These are phyloP conservation scores for Limnomonas spitsbergensis DNA, from an alignment of 139 green algal species.

Conservation along the genomic window DNA sequence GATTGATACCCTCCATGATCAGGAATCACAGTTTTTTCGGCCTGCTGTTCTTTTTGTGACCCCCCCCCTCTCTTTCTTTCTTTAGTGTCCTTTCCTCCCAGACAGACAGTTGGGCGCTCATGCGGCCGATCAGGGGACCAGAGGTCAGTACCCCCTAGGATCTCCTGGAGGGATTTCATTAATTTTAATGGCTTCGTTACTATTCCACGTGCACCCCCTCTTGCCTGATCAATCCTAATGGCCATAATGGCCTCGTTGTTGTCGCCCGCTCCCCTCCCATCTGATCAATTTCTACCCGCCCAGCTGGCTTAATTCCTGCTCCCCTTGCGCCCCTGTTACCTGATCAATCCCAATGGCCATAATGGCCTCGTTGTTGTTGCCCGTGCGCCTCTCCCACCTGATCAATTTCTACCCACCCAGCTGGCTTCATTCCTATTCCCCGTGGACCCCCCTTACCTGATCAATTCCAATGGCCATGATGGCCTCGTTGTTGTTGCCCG, in stretches of 20 bases:
- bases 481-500: constrained; percentile 46
- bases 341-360: constrained; percentile 75
- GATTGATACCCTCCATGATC: too few species aligned
- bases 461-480: constrained; percentile 96
- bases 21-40: too few species aligned
- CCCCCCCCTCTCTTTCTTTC: too few species aligned
- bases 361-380: constrained; percentile 62
- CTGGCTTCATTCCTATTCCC: background rate
- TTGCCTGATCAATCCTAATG: constrained; percentile 82
- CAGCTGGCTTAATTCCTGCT: background rate
- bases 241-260: constrained; percentile 83
- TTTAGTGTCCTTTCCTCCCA: too few species aligned
- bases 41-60: too few species aligned
- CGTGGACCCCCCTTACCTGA: constrained; percentile 25
- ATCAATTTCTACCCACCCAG: background rate
- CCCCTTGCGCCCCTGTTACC: constrained; percentile 6
- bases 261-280: constrained; percentile 33
- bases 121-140: too few species aligned
- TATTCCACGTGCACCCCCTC: too few species aligned
- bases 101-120: too few species aligned
- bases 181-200: too few species aligned
- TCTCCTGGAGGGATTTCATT: too few species aligned
- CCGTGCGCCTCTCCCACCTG: constrained; percentile 59
- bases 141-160: too few species aligned
- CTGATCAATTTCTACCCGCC: too few species aligned